Base-by-base conservation (phyloP, 2,329 filamentous ascomycete genomes). In the Fusarium devonianum region DNA sequence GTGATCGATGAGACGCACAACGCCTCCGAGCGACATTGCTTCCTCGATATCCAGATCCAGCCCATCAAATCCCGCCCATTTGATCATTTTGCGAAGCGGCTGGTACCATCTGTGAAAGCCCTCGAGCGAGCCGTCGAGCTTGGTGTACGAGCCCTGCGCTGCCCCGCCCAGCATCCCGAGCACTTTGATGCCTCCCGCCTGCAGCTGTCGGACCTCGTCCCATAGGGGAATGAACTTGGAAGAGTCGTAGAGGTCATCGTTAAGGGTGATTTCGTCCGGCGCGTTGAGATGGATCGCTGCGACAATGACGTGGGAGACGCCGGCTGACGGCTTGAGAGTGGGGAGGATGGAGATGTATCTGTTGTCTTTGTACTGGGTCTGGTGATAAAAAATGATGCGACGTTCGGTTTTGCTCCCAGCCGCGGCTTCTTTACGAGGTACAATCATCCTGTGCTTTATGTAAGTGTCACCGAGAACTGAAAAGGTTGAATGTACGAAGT, bases 81-180 rank as follows among this genome's bases (percentile, higher is more conserved):
- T 75, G 28, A 94, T 79, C 54, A 90, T 73, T 52, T 83, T 76
- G 14, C 81, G 77, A 7, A 95, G 74, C 4, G 88, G 88, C 1
- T 67, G 68, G 66, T 94, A 94, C 73, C 88, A 90, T n/a, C 71
- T 70, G 68, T 93, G 86, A 60, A 93, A 93, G 7, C 77, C 74
- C 47, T 79, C 73, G n/a, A 74, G 65, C 22, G 71, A 69, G 33
- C 86, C 83, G 53, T 86, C 81, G 3, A 84, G 77, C 1, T 73
- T 75, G 11, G 47, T 33, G 40, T 82, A 96, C 1, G 85, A 87
- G 4, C 91, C 92, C 41, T 81, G 79, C 0, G 90, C 90, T 1
- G 90, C 90, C 1, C 91, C 91, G 16, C 91, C 91, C 0, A 96
- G 75, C 89, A 96, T 94, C 32, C 84, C 89, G 67, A 95, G 78